These are phyloP conservation scores for Oryza meyeriana DNA, from an alignment of 176 grass and related monocot genomes.

Conservation along the genomic window DNA sequence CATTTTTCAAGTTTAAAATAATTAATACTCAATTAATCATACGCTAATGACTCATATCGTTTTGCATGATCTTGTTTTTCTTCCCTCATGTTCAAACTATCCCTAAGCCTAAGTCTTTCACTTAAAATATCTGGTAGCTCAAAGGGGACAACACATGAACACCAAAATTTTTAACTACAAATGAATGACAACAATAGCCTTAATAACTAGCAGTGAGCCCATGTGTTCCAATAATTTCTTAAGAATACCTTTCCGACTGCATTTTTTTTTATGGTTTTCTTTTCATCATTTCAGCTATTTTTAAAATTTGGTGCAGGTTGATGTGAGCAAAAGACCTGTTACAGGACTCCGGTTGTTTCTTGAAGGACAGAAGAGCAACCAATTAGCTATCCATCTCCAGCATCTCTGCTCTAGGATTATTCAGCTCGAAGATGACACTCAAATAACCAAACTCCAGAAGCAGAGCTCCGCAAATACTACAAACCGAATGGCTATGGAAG, in stretches of 20 bases:
- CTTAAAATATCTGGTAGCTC: background rate
- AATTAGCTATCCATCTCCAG: slow-evolving; percentile 89
- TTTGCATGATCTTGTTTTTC: too few relatives aligned
- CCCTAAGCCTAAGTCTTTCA: background rate
- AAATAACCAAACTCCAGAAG: slow-evolving; percentile 42
- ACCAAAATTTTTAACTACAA: background rate
- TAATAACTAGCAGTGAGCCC: background rate
- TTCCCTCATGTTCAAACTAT: too few relatives aligned
- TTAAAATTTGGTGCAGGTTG: too few relatives aligned
- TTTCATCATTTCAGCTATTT: slow-evolving; percentile 1
- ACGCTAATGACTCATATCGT: too few relatives aligned
- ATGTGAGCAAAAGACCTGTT: slow-evolving; percentile 77
- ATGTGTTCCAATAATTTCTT: background rate
- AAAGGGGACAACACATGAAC: background rate
- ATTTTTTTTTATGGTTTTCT: background rate
- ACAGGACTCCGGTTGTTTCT: slow-evolving; percentile 81
- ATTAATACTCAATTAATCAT: too few relatives aligned
- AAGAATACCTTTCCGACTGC: background rate
- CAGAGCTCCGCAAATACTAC: slow-evolving; percentile 59
- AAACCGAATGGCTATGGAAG: slow-evolving; percentile 90
- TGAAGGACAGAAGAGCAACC: slow-evolving; percentile 94
- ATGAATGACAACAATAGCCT: background rate
- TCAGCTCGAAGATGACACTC: slow-evolving; percentile 60
- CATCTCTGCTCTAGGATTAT: slow-evolving; percentile 86
- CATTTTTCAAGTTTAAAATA: too few relatives aligned